Base-by-base conservation (phyloP, 2,329 filamentous ascomycete genomes). In the Xylariaceae sp. region DNA sequence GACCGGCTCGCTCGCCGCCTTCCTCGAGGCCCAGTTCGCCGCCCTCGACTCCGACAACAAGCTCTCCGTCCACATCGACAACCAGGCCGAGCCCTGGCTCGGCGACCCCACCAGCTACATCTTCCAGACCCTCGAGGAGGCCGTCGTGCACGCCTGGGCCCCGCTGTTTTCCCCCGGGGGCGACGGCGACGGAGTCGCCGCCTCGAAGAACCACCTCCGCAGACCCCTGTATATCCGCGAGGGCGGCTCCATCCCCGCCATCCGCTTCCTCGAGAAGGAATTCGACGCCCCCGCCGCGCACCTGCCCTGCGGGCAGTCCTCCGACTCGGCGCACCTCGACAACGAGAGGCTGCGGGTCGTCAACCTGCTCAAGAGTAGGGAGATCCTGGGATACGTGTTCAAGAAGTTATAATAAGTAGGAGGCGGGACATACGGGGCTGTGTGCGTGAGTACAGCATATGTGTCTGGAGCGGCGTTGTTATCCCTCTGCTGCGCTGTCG, bases 41-140 rank as follows among this genome's bases (percentile, higher is more conserved):
- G 75, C 81, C 16, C 85, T 98, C 1, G 87, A 88, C 26, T 93
- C 91, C 1, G 88, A 90, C 59, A 99, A 99, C 67, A 82, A 80
- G 5, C 80, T 99, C 37, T 88, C 81, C 1, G 84, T 99, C 40
- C 88, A 87, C 26, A 93, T 99, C 62, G 92, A 96, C 63, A 95
- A 97, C 70, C 89, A 90, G 74, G 93, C 95, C 0, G 95, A 99
- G 70, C 92, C 95, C 0, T 99, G 95, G 95, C 84, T 99, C 0
- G 93, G 95, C 14, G 91, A 97, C 66, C 92, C 91, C 2, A 86
- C 87, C 47, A 97, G 96, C 64, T 86, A 92, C 63, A 93, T 98
- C 56, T 99, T 97, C 74, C 85, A 88, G 60, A 96, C 91, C 0
- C 82, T 99, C 0, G 92, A 96, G 64, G 82, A 87, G 56, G 95